phyloP scores from a whole-genome alignment of 225 moss, liverwort and hornwort genomes.

The Lunularia cruciata region DNA sequence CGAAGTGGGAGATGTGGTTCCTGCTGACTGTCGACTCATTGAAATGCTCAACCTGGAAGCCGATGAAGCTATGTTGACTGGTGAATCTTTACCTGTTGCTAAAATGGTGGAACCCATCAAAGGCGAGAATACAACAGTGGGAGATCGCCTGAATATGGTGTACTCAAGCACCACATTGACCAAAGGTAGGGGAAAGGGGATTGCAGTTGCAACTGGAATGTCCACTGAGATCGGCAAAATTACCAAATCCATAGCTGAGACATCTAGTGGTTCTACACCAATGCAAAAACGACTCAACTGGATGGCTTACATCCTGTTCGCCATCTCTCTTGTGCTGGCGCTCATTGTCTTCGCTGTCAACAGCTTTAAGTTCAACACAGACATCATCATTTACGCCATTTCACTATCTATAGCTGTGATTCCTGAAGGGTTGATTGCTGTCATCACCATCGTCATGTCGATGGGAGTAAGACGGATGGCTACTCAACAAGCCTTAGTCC shows the following conservation, averaged over 20 bases:
- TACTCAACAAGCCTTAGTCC: constrained; percentile 31
- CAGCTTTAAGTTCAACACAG: not conserved
- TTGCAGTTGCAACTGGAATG: constrained; percentile 47
- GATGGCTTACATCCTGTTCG: not conserved
- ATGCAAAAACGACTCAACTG: constrained; percentile 26
- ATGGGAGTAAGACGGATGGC: constrained; percentile 48
- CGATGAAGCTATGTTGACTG: constrained; percentile 40
- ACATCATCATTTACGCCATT: not conserved
- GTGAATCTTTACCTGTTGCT: not conserved
- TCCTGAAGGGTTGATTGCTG: not conserved
- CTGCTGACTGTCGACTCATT: constrained; percentile 49
- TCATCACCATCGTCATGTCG: constrained; percentile 10
- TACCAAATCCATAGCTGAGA: constrained; percentile 40
- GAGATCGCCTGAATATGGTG: not conserved
- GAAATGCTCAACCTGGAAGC: constrained; percentile 50
- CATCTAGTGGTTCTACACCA: constrained; percentile 32
- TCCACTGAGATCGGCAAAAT: constrained; percentile 47
- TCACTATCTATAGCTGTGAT: not conserved
- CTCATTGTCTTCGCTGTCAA: constrained; percentile 1
- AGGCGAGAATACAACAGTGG: not conserved
- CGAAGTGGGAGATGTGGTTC: constrained; percentile 50
- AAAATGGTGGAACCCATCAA: not conserved
- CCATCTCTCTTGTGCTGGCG: not conserved
- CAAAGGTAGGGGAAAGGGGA: constrained; percentile 47
- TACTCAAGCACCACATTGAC: constrained; percentile 27